Evolutionary conservation across 805 yeast genomes (phyloP).

Genomic region (Yarrowia alimentaria): DNA sequence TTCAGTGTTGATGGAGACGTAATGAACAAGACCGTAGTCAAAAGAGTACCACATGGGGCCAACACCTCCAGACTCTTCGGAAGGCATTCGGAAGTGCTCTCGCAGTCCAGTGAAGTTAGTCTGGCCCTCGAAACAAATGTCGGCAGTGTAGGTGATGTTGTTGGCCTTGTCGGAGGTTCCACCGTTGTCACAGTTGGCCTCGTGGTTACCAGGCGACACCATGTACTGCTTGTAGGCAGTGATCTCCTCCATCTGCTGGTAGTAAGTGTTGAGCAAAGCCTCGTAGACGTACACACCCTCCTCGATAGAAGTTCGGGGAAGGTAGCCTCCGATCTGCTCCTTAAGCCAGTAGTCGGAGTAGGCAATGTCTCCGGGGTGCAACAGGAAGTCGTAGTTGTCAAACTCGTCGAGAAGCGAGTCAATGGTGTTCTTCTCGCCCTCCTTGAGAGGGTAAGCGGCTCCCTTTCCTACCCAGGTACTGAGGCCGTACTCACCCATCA

Average conservation of each 20-base stretch:
- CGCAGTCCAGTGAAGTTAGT: conserved; percentile 38
- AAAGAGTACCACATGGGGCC: conserved; percentile 41
- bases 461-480: conserved; percentile 25
- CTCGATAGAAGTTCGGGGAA: conserved; percentile 27
- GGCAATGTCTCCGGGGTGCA: conserved; percentile 39
- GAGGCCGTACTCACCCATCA: conserved; percentile 28
- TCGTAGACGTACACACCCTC: conserved; percentile 31
- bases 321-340: conserved; percentile 31
- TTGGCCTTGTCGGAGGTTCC: conserved; percentile 28
- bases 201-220: conserved; percentile 37
- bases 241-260: conserved; percentile 32
- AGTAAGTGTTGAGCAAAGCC: conserved; percentile 34
- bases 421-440: conserved; percentile 30
- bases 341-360: conserved; percentile 39
- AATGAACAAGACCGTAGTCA: conserved; percentile 40
- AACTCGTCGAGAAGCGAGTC: conserved; percentile 31
- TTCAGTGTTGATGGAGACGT: conserved; percentile 37
- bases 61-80: conserved; percentile 35
- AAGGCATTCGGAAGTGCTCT: conserved; percentile 39
- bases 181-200: conserved; percentile 33
- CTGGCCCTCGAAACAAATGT: conserved; percentile 34
- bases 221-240: conserved; percentile 33
- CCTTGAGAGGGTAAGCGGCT: conserved; percentile 15
- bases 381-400: conserved; percentile 34
- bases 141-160: conserved; percentile 27